Base-by-base conservation (phyloP, 1,284 basidiomycete genomes). In the Lentinula novae-zelandiae region DNA sequence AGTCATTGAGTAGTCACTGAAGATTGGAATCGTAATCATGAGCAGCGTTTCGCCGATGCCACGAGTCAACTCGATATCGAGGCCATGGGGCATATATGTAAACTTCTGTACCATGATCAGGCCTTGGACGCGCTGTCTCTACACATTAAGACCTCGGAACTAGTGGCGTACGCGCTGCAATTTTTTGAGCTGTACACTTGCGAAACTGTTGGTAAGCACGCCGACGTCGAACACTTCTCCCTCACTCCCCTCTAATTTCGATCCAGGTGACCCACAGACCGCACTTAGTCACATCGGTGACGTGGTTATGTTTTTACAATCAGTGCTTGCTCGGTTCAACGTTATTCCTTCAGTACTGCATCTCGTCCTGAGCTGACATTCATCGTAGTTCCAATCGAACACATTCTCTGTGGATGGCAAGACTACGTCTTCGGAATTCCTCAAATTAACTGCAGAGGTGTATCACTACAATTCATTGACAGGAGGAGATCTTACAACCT, bases 281-380 rank as follows among this genome's bases (percentile, higher is more conserved):
- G 90, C 90, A 3, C 82, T 92, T 38, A 84, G 81, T 63, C 86
- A 90, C 70, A 74, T 92, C 1, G 90, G 90, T 3, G 83, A 90
- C 62, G 80, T 93, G 13, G 83, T 92, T 27, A 69, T 92, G 42
- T 90, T 93, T 67, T 69, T 85, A 3, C 89, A 93, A 69, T 80
- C 82, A 62, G 78, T 80, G 17, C 70, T 87, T 33, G 78, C 78
- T 27, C 82, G 85, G 57, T 92, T 84, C 68, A 82, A 86, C 70
- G 90, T 85, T 61, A 65, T 78, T 70, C 58, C 39, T 13, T 57
- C 53, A 57, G 39, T 17, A 13, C 57, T 13, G 9, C 33, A 34
- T 50, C 60, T 27, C 20, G 58, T 52, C 60, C 38, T n/a, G 17
- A 59, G 22, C 54, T 63, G 15, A 68, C 17, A 10, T 20, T 56